Percentiles rank a stretch among this genome's conserved stretches.
phyloP scores from a whole-genome alignment of 2,329 filamentous ascomycete genomes.

The Monilinia vaccinii-corymbosi region DNA sequence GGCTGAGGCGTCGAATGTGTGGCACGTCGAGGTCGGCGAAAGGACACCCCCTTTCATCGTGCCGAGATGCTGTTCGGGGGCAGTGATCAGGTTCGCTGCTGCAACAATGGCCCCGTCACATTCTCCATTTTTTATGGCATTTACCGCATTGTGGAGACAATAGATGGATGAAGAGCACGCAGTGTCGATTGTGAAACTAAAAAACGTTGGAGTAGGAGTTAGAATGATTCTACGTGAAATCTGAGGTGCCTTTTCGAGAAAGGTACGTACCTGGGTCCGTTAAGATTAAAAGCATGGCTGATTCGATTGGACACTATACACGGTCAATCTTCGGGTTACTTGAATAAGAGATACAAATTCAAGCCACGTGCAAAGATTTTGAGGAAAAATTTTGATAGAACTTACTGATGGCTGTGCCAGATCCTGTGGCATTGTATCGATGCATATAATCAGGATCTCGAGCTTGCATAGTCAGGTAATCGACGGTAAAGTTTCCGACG shows the following conservation, averaged over 20 bases:
- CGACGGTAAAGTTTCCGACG: conserved; percentile 10
- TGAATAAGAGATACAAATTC: too few relatives aligned
- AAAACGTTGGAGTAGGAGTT: not conserved
- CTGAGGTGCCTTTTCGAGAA: not conserved
- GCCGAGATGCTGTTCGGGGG: conserved; percentile 14
- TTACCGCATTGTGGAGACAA: conserved; percentile 43
- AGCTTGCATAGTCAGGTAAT: conserved; percentile 6
- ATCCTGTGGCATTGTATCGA: not conserved
- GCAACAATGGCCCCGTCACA: conserved; percentile 26
- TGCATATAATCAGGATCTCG: not conserved
- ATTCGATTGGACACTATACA: conserved; percentile 23
- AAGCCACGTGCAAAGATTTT: too few relatives aligned
- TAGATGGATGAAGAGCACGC: conserved; percentile 50
- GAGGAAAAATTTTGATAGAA: too few relatives aligned
- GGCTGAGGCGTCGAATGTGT: conserved; percentile 48
- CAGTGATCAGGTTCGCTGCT: conserved; percentile 15
- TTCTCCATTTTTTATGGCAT: conserved; percentile 38
- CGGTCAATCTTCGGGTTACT: too few relatives aligned
- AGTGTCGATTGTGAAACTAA: conserved; percentile 29
- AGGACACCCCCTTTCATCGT: conserved; percentile 14
- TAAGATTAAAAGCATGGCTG: conserved; percentile 29
- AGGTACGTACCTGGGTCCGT: conserved; percentile 15
- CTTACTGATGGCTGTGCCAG: not conserved
- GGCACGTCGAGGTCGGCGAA: conserved; percentile 40
- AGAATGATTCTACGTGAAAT: not conserved